Evolutionary conservation across 2,329 filamentous ascomycete genomes (phyloP).

Genomic region (Colletotrichum paranaense): DNA sequence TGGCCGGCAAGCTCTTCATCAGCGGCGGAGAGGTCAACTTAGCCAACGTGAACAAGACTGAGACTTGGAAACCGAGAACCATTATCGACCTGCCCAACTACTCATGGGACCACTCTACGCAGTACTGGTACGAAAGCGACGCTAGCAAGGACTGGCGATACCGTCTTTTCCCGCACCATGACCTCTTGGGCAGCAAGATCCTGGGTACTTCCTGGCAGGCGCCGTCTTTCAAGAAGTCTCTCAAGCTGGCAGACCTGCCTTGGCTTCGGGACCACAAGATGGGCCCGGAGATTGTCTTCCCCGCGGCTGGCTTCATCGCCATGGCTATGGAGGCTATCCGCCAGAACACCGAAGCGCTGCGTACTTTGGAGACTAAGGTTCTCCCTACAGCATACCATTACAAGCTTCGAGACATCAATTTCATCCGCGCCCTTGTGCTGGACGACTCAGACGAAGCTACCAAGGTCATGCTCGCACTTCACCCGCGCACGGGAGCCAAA

Average conservation of each 20-base stretch:
- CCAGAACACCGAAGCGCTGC: neutral
- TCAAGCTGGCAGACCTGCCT: conserved; percentile 39
- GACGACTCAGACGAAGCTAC: neutral
- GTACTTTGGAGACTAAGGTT: neutral
- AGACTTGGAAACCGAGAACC: neutral
- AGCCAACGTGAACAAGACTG: neutral
- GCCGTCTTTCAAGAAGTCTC: conserved; percentile 8
- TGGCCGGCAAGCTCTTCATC: neutral
- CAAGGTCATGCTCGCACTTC: neutral
- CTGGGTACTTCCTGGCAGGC: conserved; percentile 3
- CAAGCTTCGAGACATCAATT: neutral
- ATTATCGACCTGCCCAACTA: conserved; percentile 32
- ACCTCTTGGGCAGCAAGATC: conserved; percentile 26
- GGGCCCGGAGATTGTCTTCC: conserved; percentile 53
- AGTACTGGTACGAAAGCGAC: conserved; percentile 24
- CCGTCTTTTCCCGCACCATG: conserved; percentile 2
- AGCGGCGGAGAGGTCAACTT: neutral
- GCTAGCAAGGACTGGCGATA: neutral
- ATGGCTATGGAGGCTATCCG: conserved; percentile 27
- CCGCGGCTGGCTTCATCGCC: conserved; percentile 32
- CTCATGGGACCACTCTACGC: conserved; percentile 17
- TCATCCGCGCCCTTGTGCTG: neutral
- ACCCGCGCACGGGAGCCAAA: neutral
- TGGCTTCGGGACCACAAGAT: conserved; percentile 55
- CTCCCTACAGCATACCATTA: neutral